A percentile compares a stretch with the other conserved stretches of the same genome.
Conservation (phyloP, 345 rosid genomes). For the Dimocarpus longan region DNA sequence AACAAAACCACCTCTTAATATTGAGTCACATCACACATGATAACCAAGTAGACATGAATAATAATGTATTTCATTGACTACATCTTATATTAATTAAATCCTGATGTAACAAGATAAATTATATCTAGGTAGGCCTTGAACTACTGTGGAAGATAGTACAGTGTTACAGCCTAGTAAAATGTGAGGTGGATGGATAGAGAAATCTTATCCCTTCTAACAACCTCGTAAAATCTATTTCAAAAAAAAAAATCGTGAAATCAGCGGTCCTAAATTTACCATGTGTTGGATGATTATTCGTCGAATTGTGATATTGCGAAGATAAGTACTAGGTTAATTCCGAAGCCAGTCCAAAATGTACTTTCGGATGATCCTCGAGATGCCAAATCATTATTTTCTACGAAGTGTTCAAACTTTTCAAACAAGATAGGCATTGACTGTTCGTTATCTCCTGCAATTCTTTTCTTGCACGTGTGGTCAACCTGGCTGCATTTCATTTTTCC, state of each 20-base stretch:
- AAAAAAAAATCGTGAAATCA: not conserved
- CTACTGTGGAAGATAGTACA: too few species aligned
- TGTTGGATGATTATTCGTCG: not conserved
- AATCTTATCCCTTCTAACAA: too few species aligned
- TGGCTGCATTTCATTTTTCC: not conserved
- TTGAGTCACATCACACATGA: too few species aligned
- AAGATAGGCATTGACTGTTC: conserved; percentile 25
- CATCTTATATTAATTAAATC: too few species aligned
- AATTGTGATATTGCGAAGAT: not conserved
- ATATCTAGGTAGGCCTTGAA: too few species aligned
- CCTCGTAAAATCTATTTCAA: too few species aligned
- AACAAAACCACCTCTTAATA: too few species aligned
- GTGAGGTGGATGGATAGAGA: too few species aligned
- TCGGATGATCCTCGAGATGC: conserved; percentile 5
- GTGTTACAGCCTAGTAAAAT: too few species aligned
- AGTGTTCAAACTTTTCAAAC: not conserved
- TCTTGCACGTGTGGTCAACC: conserved; percentile 41
- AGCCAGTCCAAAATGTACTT: not conserved
- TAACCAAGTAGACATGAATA: too few species aligned
- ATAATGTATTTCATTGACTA: too few species aligned
- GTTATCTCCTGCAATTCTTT: conserved; percentile 11
- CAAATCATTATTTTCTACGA: not conserved
- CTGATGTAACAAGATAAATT: too few species aligned
- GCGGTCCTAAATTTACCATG: not conserved
- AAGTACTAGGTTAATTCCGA: not conserved